Evolutionary conservation across 805 yeast genomes (phyloP).

Genomic region (Sungouiozyma ichnusensis): DNA sequence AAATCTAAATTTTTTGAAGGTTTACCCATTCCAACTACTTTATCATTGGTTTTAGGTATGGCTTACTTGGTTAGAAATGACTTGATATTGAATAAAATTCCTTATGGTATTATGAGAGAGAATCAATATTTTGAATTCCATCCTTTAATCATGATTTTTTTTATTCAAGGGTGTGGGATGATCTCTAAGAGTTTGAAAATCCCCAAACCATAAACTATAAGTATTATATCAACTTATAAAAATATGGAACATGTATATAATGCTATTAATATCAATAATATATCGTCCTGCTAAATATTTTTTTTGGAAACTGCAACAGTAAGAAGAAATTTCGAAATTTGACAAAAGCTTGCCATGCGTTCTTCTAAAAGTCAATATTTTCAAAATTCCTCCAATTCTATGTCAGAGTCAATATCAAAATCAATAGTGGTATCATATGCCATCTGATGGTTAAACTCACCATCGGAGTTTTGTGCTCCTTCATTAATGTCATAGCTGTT

Average conservation of each 20-base stretch:
- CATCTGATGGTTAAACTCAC: background rate
- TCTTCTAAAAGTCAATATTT: too few relatives aligned
- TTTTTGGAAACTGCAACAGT: too few relatives aligned
- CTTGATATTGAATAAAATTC: slow-evolving; percentile 42
- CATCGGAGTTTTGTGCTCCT: slow-evolving; percentile 9
- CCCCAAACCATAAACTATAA: slow-evolving; percentile 54
- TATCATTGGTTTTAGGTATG: slow-evolving; percentile 64
- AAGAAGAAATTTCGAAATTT: too few relatives aligned
- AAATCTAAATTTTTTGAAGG: slow-evolving; percentile 93
- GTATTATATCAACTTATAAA: background rate
- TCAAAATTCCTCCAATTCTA: background rate
- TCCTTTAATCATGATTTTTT: slow-evolving; percentile 51
- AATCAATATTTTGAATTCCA: slow-evolving; percentile 65
- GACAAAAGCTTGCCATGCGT: too few relatives aligned
- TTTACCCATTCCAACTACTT: slow-evolving; percentile 85
- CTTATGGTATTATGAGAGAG: slow-evolving; percentile 51
- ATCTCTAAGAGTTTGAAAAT: slow-evolving; percentile 83
- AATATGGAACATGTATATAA: background rate
- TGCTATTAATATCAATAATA: background rate
- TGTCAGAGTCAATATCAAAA: background rate
- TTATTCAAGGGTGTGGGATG: slow-evolving; percentile 80
- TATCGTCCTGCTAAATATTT: too few relatives aligned
- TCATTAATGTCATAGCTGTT: slow-evolving; percentile 14
- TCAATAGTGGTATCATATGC: slow-evolving; percentile 8
- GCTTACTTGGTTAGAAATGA: slow-evolving; percentile 50